Evolutionary conservation across 306 rosid genomes (phyloP), one percentile per base, ranked within the genome.

Genomic region (Delonix regia): DNA sequence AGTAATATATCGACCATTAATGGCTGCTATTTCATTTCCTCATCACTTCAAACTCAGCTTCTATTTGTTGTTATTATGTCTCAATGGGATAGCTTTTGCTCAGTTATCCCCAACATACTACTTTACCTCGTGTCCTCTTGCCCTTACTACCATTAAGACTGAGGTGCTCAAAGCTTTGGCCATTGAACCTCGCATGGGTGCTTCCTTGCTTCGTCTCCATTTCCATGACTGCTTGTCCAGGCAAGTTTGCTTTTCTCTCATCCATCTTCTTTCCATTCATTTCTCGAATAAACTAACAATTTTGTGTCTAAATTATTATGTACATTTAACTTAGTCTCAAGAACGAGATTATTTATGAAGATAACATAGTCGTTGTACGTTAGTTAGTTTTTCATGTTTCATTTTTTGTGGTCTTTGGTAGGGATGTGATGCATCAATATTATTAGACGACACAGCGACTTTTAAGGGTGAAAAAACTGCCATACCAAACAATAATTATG

Each of bases 401-500:
- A 30, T 30, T 30, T 49, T 21, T 0, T 49, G 56, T 49, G 56
- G 16, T 51, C 7, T 38, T 38, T 51, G 24, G 14, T 45, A 45
- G 59, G 59, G 59, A 21, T 52, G 59, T 19, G 59, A 52, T 3
- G 59, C 59, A 11, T 55, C 62, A 55, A 30, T 22, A 10, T 9
- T 21, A 22, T 55, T 55, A 16, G 62, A 55, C 62, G 33, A 55
- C 33, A 55, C 62, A 22, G 28, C 30, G 3, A 55, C 21, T 55
- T 55, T 55, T 30, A 55, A 6, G 15, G 62, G 62, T 55, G 62
- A 55, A 1, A 52, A 55, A 22, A 55, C 62, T 9, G 28, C 28
- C 10, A 21, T 55, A 0, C 30, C 62, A 15, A 55, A 55, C 62
- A 55, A 55, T 55, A 67, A 79, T 67, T 90, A 84, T 48, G 30